Percentiles rank a stretch among this genome's conserved stretches.
These are phyloP conservation scores for Colletotrichum sp. DNA, from an alignment of 2,329 filamentous ascomycete species.

Conservation along the genomic window DNA sequence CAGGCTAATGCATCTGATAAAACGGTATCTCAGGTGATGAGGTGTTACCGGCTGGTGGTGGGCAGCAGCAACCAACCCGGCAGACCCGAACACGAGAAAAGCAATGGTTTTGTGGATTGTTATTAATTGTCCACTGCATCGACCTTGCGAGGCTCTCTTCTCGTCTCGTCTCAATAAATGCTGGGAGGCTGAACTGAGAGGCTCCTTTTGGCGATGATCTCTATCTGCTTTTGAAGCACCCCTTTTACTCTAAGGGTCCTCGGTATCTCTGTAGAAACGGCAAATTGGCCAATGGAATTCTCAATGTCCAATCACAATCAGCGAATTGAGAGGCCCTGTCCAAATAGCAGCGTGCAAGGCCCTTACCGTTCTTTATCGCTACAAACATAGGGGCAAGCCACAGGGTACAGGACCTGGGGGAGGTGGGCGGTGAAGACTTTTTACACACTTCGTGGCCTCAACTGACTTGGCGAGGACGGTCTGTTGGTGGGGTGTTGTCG, in stretches of 20 bases:
- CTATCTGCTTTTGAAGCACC: background rate
- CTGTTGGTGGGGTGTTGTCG: background rate
- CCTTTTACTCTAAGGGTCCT: background rate
- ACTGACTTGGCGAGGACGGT: conserved; percentile 2
- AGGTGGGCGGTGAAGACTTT: conserved; percentile 21
- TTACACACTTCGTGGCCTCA: conserved; percentile 15
- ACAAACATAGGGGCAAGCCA: background rate
- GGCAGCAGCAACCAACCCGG: background rate
- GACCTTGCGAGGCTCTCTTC: background rate
- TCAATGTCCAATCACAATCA: background rate
- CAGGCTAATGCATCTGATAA: background rate
- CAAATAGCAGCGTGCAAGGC: background rate
- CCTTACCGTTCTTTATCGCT: background rate
- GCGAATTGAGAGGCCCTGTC: background rate
- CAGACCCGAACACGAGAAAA: background rate
- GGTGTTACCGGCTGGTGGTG: background rate
- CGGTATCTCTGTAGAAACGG: background rate
- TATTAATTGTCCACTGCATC: background rate
- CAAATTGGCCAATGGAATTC: background rate
- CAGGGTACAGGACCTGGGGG: background rate
- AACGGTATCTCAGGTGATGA: background rate
- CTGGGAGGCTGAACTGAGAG: background rate
- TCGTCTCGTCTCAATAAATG: background rate
- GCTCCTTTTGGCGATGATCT: background rate
- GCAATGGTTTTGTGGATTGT: background rate